Evolutionary conservation across 208 protist species (phyloP), one percentile per base, ranked within the genome.

Genomic region (Leishmania guyanensis): DNA sequence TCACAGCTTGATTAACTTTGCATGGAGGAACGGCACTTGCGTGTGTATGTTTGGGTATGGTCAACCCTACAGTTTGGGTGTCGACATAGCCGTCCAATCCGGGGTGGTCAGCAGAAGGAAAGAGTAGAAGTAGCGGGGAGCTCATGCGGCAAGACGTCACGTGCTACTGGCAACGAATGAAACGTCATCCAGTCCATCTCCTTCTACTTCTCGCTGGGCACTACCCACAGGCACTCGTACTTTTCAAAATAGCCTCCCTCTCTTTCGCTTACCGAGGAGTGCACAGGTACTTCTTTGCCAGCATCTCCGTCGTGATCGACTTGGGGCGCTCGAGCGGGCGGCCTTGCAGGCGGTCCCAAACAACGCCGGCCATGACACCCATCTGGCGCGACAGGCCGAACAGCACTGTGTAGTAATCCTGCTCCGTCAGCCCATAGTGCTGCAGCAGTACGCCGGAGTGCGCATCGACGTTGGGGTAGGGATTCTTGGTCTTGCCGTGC

Each of bases 401-500:
- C 56, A 99, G 92, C 9, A 99, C 98, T 14, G 98, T 99, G 94
- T 99, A 99, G 91, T 93, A 99, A 77, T 95, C 86, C 85, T 98
- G 87, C 85, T 99, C 95, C 39, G 88, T 99, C n/a, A 99, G 74
- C 74, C 98, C 98, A 86, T 99, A 99, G 96, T 99, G 92, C 87
- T 98, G 91, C 66, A 98, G 91, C n/a, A 99, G 79, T 43, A 98
- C 91, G 76, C 95, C 95, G 36, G 88, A 94, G 93, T 99, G 98
- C 46, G 98, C 98, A 88, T 99, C 99, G 58, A 99, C 98, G 92
- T 99, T 99, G 62, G 99, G 98, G 87, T 89, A 99, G 75, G 98
- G 98, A 86, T 99, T 99, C 90, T 99, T 99, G 78, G 98, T 99
- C 94, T 99, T 99, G 80, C 99, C 98, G 80, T 99, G 98, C 95